Evolutionary conservation across 768 basidiomycete species (phyloP), one percentile per base, ranked within the genome.

Genomic region (Phylloporus sp.): DNA sequence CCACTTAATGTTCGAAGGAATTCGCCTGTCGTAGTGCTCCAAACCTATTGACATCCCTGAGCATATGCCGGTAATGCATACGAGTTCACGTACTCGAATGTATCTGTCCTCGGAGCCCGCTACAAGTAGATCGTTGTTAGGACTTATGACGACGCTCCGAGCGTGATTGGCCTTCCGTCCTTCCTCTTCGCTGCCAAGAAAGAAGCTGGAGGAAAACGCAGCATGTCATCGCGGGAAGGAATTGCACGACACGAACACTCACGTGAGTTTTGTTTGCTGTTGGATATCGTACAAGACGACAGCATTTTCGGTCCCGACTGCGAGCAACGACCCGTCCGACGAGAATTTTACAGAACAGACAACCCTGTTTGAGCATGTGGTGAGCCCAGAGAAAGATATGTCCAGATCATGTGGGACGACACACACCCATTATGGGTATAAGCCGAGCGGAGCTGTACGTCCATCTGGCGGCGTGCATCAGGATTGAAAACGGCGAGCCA

Each of bases 361-460:
- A 3, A 57, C 68, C 5, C 68, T 70, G 52, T 42, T 52, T 45
- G 46, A 47, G 24, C 35, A 24, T 28, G 43, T 22, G 35, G 49
- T 55, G 52, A 61, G 54, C 39, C 36, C 13, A 57, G 36, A 50
- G 34, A 49, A 46, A 55, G 5, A 5, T 42, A 52, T 38, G 39
- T n/a, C 49, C 32, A 23, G 27, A 28, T 42, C 11, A 16, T 42
- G 23, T n/a, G 55, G 28, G 7, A 32, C n/a, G n/a, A 12, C 38
- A 71, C 79, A 34, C 62, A 92, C 91, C 86, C 89, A 61, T 89
- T 87, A 63, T 95, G 93, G 67, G 81, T 79, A 40, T 93, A 73
- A 29, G 83, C 86, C 64, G 91, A 88, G 40, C 86, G 78, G 47
- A 79, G 62, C n/a, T 69, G 67, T 28, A 81, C 76, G 54, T 82